Base-by-base conservation (phyloP, 2,329 filamentous ascomycete genomes). In the Botrytis tulipae region DNA sequence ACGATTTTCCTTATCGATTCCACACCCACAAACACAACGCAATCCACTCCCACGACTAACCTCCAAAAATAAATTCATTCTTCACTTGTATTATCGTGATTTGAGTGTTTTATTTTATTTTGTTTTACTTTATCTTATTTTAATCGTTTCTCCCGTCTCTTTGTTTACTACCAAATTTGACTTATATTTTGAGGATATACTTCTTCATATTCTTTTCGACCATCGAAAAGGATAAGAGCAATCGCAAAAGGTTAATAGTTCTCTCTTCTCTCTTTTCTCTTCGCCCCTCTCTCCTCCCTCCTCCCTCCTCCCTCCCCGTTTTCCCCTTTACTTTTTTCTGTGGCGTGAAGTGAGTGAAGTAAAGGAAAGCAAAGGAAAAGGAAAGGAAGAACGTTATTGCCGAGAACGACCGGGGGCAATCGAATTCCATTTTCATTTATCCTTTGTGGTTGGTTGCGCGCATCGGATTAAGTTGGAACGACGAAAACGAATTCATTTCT, bases 371-470 rank as follows among this genome's bases (percentile, higher is more conserved):
- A 40, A 40, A 40, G 37, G 9, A 40, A 29, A 66, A 32, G 44
- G 42, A 63, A 42, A n/a, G 32, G 32, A 54, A 40, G 7, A 69
- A 57, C 48, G 40, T 42, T 42, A 29, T 42, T 25, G 25, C 48
- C 66, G 66, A 57, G 66, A 69, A 40, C 16, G 57, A 48, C 37
- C 25, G 42, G 54, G 22, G 32, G 20, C 25, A 25, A 48, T 25
- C 16, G 20, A 46, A 46, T 46, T 46, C 44, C 44, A 46, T 46
- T 46, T 22, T 22, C 42, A 22, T 32, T 40, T 3, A 16, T 32
- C 22, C 42, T 66, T 66, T 66, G 62, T 66, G 62, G 3, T 48
- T 68, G 48, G 20, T 35, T 68, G 48, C 46, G 66, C 66, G 65
- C 65, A 40, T 46, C 29, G 54, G 40, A 46, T 37, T 42, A 51